Base-by-base conservation (phyloP, 2,329 filamentous ascomycete genomes). In the Fusarium musae region DNA sequence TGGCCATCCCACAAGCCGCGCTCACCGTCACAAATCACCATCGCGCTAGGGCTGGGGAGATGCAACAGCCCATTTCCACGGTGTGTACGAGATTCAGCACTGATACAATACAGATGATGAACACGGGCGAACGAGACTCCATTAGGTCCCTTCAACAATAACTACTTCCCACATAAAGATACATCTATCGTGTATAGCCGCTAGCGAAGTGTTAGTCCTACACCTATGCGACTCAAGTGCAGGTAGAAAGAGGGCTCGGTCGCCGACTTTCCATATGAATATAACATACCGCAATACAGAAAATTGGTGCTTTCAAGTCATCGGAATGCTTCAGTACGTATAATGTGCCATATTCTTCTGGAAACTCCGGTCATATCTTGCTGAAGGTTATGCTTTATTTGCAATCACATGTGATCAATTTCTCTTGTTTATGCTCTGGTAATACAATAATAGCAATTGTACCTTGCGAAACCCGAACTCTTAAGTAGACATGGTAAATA, bases 311-410 rank as follows among this genome's bases (percentile, higher is more conserved):
- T 16, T 23, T 5, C 10, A 13, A 19, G 10, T 2, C 6, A 26
- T 26, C 3, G 2, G 2, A 15, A 36, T 6, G 6, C 6, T 26
- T 21, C 9, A 21, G 3, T 8, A 3, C 15, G 2, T 2, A 0
- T 26, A 10, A 21, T 1, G 10, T 26, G 12, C 32, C 17, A 26
- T 16, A 2, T 26, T 11, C 2, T 2, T 2, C 0, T 9, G 8
- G 12, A 5, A 9, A 12, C 46, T 30, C 28, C 2, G 2, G 15
- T 1, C 17, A 5, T 36, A 11, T 52, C 16, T 36, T 7, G 12
- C n/a, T 19, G 4, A 3, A 23, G 16, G 11, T 15, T 8, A 5
- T 13, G 6, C 2, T 36, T 13, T 19, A 5, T 19, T 15, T 32
- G 46, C 26, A 21, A 4, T 19, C 21, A 21, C 32, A 36, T 36